These are phyloP conservation scores for Orbilia blumenaviensis DNA, from an alignment of 2,329 filamentous ascomycete species.

Conservation along the genomic window DNA sequence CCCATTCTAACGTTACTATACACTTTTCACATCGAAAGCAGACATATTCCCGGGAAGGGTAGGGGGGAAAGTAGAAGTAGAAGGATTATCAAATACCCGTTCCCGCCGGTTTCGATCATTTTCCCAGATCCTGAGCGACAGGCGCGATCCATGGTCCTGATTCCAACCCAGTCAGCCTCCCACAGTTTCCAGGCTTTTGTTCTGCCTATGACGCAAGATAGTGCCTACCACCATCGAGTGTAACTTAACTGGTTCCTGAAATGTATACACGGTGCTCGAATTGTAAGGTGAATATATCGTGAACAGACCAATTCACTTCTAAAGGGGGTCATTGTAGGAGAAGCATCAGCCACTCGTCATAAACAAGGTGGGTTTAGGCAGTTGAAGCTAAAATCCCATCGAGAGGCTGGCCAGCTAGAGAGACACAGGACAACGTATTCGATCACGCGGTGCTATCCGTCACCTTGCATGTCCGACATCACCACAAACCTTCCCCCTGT, in stretches of 20 bases:
- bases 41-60: background rate
- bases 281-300: slow-evolving; percentile 40
- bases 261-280: background rate
- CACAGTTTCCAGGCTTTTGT: slow-evolving; percentile 10
- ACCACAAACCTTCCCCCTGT: background rate
- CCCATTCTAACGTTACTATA: background rate
- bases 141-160: slow-evolving; percentile 17
- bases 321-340: background rate
- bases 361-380: background rate
- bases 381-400: background rate
- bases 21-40: background rate
- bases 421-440: slow-evolving; percentile 3
- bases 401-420: no score
- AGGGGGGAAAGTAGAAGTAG: background rate
- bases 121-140: slow-evolving; percentile 28
- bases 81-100: background rate
- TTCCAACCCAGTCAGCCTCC: slow-evolving; percentile 19
- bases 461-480: slow-evolving; percentile 25
- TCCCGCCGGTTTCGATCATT: background rate
- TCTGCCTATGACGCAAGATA: slow-evolving; percentile 48
- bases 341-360: slow-evolving; percentile 43
- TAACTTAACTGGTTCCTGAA: no score
- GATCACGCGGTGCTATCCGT: slow-evolving; percentile 44
- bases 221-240: slow-evolving; percentile 19
- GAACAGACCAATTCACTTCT: background rate